Evolutionary conservation across 495 filamentous ascomycete genomes (phyloP), one percentile per base, ranked within the genome.

Genomic region (Pseudomonodictys pantanalensis): DNA sequence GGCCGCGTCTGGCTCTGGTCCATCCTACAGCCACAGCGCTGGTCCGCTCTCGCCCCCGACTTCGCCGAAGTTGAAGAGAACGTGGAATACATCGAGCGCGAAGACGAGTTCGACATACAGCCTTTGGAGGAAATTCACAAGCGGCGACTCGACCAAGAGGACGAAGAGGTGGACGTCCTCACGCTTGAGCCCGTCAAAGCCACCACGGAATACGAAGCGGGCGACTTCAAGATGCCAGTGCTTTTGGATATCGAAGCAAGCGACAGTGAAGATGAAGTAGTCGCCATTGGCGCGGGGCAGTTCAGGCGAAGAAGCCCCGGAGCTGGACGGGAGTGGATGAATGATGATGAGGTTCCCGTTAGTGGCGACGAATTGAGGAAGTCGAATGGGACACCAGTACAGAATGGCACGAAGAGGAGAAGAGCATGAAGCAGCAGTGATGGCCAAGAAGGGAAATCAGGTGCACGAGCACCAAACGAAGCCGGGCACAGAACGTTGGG

Each of bases 61-160:
- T 99, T 99, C 70, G 89, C 82, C 30, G 93, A 99, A 72, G 90
- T 99, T 9, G 93, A 99, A 75, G 95, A 97, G 72, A 97, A 97
- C 58, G 90, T 96, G 10, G 91, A 96, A 73, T 97, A 97, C 68
- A 80, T 92, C 33, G 93, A 99, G 70, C 81, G 82, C 25, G 93
- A 97, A 75, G 95, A 97, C 68, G 93, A 99, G 67, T 99, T 97
- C 63, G 93, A 99, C 68, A 92, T 97, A 55, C 92, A 97, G 66
- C 92, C 92, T 0, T 87, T 91, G 23, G 92, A 96, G 69, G 93
- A 97, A 71, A 87, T 97, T 17, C 89, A 95, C 65, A 95, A 96
- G 71, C 85, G 91, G 15, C 80, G 90, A 24, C 76, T 97, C 3
- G 91, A 97, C 68, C 76, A 85, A 43, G 93, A 99, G 71, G 91